A percentile compares a stretch with the other conserved stretches of the same genome.
phyloP scores from a whole-genome alignment of 169 alveolate genomes.

The Eimeria brunetti region DNA sequence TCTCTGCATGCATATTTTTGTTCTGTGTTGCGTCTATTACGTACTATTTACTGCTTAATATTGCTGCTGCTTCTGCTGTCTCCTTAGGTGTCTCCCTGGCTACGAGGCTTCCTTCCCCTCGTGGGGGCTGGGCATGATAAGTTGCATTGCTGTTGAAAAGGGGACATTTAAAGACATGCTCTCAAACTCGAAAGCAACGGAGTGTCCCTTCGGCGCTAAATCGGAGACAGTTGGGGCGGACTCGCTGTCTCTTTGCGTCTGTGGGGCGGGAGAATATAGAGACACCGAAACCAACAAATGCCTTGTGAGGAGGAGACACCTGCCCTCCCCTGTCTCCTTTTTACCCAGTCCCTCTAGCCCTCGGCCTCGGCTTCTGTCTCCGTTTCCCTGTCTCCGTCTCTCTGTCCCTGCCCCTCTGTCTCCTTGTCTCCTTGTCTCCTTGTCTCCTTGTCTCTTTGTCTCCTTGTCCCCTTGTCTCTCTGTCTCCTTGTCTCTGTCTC shows the following conservation, averaged over 20 bases:
- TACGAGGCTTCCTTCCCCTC: slow-evolving; percentile 59
- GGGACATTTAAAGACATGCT: slow-evolving; percentile 84
- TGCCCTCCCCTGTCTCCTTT: not conserved
- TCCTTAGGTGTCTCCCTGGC: slow-evolving; percentile 83
- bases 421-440: not conserved
- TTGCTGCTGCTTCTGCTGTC: not conserved
- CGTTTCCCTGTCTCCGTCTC: not conserved
- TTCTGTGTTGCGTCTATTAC: no score
- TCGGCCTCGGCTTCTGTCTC: not conserved
- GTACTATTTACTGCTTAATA: no score
- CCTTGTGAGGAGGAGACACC: not conserved
- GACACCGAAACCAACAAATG: not conserved
- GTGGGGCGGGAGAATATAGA: slow-evolving; percentile 48
- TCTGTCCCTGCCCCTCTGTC: not conserved
- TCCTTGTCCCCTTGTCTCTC: not conserved
- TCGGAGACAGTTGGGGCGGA: slow-evolving; percentile 84
- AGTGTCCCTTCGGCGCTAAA: slow-evolving; percentile 86
- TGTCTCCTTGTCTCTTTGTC: not conserved
- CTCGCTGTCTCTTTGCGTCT: slow-evolving; percentile 24
- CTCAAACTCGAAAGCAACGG: slow-evolving; percentile 83
- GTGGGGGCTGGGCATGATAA: slow-evolving; percentile 25
- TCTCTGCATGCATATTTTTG: not conserved
- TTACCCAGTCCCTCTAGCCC: not conserved
- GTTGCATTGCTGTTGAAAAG: slow-evolving; percentile 83
- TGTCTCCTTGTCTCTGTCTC: not conserved